A percentile compares a stretch with the other conserved stretches of the same genome.
Conservation (phyloP, 257 asterid species). For the Jasminum sambac region DNA sequence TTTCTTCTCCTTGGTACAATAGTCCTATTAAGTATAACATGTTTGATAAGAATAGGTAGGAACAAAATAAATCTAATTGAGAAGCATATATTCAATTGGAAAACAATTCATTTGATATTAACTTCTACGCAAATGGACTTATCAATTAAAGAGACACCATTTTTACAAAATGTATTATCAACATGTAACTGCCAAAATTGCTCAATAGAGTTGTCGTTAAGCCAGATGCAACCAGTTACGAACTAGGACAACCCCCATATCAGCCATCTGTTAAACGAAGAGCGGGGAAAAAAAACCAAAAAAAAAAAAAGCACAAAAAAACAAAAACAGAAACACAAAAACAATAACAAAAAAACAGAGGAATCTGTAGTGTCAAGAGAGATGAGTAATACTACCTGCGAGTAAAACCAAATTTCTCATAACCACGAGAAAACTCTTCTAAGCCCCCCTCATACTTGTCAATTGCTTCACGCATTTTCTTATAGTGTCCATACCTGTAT, state of each 20-base stretch:
- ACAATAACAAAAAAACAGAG: slow-evolving; percentile 9
- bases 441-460: slow-evolving; percentile 91
- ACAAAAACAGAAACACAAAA: too few species aligned
- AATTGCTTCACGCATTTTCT: slow-evolving; percentile 71
- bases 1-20: slow-evolving; percentile 3
- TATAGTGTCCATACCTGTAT: slow-evolving; percentile 76
- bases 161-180: slow-evolving; percentile 2
- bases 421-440: slow-evolving; percentile 93
- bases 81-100: not conserved
- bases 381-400: slow-evolving; percentile 59
- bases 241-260: slow-evolving; percentile 18
- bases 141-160: slow-evolving; percentile 1
- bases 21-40: not conserved
- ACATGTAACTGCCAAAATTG: not conserved
- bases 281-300: too few species aligned
- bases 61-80: slow-evolving; percentile 17
- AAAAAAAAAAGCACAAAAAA: too few species aligned
- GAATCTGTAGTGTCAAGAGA: slow-evolving; percentile 19
- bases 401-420: slow-evolving; percentile 88
- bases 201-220: slow-evolving; percentile 4
- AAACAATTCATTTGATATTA: not conserved
- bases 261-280: not conserved
- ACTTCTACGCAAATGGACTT: slow-evolving; percentile 8
- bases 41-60: slow-evolving; percentile 11
- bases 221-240: slow-evolving; percentile 16